Base-by-base conservation (phyloP, 306 rosid genomes). In the Citrullus mucosospermus region DNA sequence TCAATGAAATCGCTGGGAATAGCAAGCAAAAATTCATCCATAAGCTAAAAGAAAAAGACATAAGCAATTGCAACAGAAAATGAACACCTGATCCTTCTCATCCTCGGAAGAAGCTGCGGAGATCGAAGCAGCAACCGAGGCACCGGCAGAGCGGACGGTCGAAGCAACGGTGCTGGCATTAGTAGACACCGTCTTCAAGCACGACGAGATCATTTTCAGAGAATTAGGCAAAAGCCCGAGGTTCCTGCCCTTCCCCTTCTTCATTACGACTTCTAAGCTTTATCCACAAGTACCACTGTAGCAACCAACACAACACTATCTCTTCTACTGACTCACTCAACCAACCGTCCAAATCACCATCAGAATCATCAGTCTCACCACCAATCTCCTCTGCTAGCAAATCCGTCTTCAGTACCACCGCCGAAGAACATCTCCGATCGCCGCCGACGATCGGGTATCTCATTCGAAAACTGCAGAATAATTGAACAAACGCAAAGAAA, bases 81-180 rank as follows among this genome's bases (percentile, higher is more conserved):
- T 6, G n/a, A 7, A 5, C 7, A 88, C 98, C 97, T 93, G 93
- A 79, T 91, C 97, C 76, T 91, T 93, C 80, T 87, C 92, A 83
- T 93, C 97, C 82, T 91, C 96, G 14, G 90, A 78, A 74, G 82
- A 80, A 58, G 89, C 72, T 25, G 93, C 82, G 14, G 96, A 85
- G 76, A 93, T 87, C 22, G 97, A 84, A 62, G 96, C 87, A 14
- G 93, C 91, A 18, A 93, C 96, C 48, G 98, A 91, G 15, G 93
- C 97, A 57, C 97, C 91, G 65, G 98, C 97, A 8, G 97, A 93
- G 78, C 98, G 98, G 4, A 93, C 98, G 25, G 93, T 82, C 59
- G 97, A 90, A 83, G 97, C 94, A 71, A 87, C 96, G 76, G 88
- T 86, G 84, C 87, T 85, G 63, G 96, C 97, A 84, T 92, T 92